These are phyloP conservation scores for Seminavis robusta DNA, from an alignment of 108 stramenopile species.

Conservation along the genomic window DNA sequence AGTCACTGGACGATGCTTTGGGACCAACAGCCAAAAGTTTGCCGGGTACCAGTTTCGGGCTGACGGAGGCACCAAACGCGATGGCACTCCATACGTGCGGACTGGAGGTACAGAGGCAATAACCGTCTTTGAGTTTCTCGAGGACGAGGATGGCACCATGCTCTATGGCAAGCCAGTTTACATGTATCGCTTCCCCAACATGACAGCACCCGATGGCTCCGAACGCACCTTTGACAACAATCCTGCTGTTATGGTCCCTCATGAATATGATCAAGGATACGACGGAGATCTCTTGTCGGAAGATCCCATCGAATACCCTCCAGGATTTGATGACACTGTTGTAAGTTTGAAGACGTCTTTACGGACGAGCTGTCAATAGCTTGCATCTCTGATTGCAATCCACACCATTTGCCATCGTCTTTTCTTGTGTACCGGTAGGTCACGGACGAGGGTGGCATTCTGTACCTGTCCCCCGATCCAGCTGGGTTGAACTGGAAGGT, in stretches of 20 bases:
- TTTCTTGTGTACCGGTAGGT: conserved; percentile 1
- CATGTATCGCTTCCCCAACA: conserved; percentile 21
- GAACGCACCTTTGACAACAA: conserved; percentile 21
- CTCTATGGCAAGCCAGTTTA: conserved; percentile 25
- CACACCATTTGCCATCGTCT: no score
- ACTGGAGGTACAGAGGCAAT: conserved; percentile 29
- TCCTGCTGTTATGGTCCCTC: conserved; percentile 16
- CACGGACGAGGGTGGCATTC: conserved; percentile 26
- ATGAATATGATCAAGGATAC: conserved; percentile 23
- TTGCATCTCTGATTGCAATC: neutral
- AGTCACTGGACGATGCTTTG: conserved; percentile 13
- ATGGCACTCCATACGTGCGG: conserved; percentile 22
- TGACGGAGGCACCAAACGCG: conserved; percentile 9
- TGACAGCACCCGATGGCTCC: conserved; percentile 22
- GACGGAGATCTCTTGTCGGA: conserved; percentile 9
- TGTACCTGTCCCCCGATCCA: conserved; percentile 17
- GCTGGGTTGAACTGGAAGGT: conserved; percentile 20
- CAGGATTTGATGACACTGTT: conserved; percentile 14
- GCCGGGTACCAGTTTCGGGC: conserved; percentile 34
- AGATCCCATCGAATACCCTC: conserved; percentile 18
- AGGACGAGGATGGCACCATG: conserved; percentile 18
- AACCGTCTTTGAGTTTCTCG: conserved; percentile 26
- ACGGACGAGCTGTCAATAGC: neutral
- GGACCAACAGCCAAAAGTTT: conserved; percentile 34
- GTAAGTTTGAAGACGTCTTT: neutral